phyloP scores from a whole-genome alignment of 2,329 filamentous ascomycete species.

The Phyllosticta citriasiana region DNA sequence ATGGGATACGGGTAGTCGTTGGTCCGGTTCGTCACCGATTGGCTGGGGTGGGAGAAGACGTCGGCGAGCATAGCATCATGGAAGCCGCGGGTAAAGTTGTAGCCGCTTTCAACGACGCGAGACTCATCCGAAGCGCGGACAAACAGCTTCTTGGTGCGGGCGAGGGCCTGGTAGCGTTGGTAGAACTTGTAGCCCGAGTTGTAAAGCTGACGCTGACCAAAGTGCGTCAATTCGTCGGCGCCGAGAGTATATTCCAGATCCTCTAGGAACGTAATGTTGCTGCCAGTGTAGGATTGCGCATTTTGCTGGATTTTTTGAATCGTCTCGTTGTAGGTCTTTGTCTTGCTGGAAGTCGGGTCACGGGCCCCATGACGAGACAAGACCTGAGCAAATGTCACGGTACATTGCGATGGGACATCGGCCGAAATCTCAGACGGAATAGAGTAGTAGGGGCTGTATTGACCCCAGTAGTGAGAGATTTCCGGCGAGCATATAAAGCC shows the following conservation, averaged over 20 bases:
- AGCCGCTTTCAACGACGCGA: constrained; percentile 64
- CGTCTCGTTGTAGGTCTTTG: constrained; percentile 50
- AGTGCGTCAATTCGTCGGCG: constrained; percentile 56
- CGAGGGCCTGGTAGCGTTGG: constrained; percentile 56
- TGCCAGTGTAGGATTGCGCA: constrained; percentile 43
- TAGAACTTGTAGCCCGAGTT: constrained; percentile 71
- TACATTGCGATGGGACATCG: constrained; percentile 55
- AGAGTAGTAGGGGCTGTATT: constrained; percentile 77
- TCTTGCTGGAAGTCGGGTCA: constrained; percentile 64
- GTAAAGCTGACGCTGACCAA: constrained; percentile 60
- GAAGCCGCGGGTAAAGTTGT: constrained; percentile 68
- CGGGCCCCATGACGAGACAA: constrained; percentile 79
- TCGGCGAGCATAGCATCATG: constrained; percentile 28
- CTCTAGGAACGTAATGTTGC: constrained; percentile 56
- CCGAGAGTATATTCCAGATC: constrained; percentile 63
- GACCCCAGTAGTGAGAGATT: constrained; percentile 66
- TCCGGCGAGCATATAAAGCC: constrained; percentile 55
- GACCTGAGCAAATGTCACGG: constrained; percentile 68
- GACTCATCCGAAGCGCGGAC: constrained; percentile 59
- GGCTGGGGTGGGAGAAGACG: neutral
- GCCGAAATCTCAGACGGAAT: constrained; percentile 56
- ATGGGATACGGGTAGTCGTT: constrained; percentile 43
- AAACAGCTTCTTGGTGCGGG: constrained; percentile 52
- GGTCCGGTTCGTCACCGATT: constrained; percentile 23
- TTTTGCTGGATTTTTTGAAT: constrained; percentile 56